Percentiles rank a stretch among this genome's conserved stretches.
Conservation (phyloP, 2,329 filamentous ascomycete genomes). For the Nothopassalora personata region DNA sequence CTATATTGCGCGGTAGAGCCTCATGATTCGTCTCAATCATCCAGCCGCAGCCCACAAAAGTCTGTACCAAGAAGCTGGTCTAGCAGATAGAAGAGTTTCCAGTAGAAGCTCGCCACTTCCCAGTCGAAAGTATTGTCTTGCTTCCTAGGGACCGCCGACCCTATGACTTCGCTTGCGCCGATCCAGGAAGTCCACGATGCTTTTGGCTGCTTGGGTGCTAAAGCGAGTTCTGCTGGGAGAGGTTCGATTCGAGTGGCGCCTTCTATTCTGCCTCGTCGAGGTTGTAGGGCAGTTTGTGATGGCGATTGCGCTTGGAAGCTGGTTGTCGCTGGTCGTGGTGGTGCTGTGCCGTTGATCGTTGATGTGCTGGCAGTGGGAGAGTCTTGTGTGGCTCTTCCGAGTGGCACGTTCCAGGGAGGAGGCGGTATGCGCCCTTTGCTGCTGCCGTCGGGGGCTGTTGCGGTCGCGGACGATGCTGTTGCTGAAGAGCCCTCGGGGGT, state of each 20-base stretch:
- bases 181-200: slow-evolving; percentile 34
- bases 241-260: slow-evolving; percentile 38
- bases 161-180: slow-evolving; percentile 57
- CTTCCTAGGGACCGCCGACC: slow-evolving; percentile 66
- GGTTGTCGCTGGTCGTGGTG: slow-evolving; percentile 3
- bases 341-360: slow-evolving; percentile 1
- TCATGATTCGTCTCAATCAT: slow-evolving; percentile 19
- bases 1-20: neutral
- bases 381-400: neutral
- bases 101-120: slow-evolving; percentile 56
- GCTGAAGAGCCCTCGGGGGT: slow-evolving; percentile 32
- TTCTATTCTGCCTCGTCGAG: slow-evolving; percentile 29
- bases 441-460: slow-evolving; percentile 22
- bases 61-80: slow-evolving; percentile 55
- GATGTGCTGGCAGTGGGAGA: slow-evolving; percentile 11
- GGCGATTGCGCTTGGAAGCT: slow-evolving; percentile 2
- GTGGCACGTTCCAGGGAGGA: neutral
- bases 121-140: slow-evolving; percentile 75
- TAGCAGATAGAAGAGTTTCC: slow-evolving; percentile 55
- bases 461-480: slow-evolving; percentile 40
- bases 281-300: slow-evolving; percentile 7
- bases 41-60: slow-evolving; percentile 54
- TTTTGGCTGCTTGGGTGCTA: slow-evolving; percentile 42
- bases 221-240: slow-evolving; percentile 42
- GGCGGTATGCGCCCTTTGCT: neutral